Evolutionary conservation across 1,284 basidiomycete genomes (phyloP).

Genomic region (Leccinum subfulvum): DNA sequence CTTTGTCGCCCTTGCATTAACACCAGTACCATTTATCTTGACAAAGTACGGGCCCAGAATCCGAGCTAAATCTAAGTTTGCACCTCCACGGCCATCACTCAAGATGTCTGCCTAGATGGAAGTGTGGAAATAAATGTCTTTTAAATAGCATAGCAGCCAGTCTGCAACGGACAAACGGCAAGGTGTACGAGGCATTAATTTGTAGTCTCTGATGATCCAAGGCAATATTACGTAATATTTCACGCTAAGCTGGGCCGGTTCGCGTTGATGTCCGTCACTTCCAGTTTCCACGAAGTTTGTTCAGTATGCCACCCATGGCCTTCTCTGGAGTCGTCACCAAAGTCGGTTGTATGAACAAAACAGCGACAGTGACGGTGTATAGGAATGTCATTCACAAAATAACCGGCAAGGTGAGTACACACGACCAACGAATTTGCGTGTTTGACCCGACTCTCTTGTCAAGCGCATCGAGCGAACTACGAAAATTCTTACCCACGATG

Average conservation of each 20-base stretch:
- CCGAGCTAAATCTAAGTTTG: slow-evolving; percentile 43
- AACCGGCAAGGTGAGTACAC: slow-evolving; percentile 65
- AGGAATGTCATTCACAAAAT: slow-evolving; percentile 64
- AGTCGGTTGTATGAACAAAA: slow-evolving; percentile 78
- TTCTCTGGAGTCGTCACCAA: slow-evolving; percentile 73
- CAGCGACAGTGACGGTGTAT: slow-evolving; percentile 75
- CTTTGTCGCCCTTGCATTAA: slow-evolving; percentile 48
- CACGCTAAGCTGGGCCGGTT: background rate
- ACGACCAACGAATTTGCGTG: background rate
- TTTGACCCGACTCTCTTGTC: slow-evolving; percentile 8
- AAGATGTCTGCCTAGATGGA: slow-evolving; percentile 18
- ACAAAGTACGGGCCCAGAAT: slow-evolving; percentile 46
- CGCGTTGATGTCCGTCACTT: background rate
- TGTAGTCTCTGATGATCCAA: no score
- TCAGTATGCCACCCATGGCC: slow-evolving; percentile 70
- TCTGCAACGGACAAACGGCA: background rate
- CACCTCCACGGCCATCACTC: slow-evolving; percentile 29
- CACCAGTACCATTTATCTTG: slow-evolving; percentile 56
- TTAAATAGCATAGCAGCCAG: background rate
- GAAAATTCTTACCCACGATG: slow-evolving; percentile 76
- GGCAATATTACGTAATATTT: background rate
- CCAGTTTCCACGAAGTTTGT: background rate
- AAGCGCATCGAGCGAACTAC: slow-evolving; percentile 71
- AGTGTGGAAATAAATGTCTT: background rate
- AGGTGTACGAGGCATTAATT: background rate